Base-by-base conservation (phyloP, 176 grass and related monocot genomes). In the Bolboschoenus planiculmis region DNA sequence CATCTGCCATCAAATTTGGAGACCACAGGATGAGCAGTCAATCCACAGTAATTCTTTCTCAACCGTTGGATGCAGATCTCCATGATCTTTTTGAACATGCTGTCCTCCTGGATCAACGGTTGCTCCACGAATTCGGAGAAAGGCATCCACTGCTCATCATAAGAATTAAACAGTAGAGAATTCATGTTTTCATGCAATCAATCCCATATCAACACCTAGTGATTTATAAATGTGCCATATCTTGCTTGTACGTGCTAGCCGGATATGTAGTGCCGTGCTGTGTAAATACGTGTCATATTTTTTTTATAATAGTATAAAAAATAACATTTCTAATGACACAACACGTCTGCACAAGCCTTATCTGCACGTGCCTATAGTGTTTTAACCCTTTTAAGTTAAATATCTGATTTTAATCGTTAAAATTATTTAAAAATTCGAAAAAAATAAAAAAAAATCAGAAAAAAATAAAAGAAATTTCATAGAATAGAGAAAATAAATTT, bases 81-180 rank as follows among this genome's bases (percentile, higher is more conserved):
- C 83, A 93, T 93, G 78, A 98, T 93, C 79, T 91, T 98, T 63
- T 88, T 88, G 92, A 98, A 98, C 95, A 98, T 98, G 66, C 86
- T 88, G 83, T 98, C 95, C 13, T 91, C 96, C 42, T 93, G 92
- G 78, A 95, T 90, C 87, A 91, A 90, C 0, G 96, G 92, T 81
- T 98, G 96, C 84, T 90, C 80, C 55, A 93, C 30, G 54, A 98
- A 95, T 85, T 98, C 90, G 15, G 39, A 70, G 1, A 98, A 93
- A 1, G 89, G 89, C 92, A 95, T 95, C 96, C 96, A 98, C 96
- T 98, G 87, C 26, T 48, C 44, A 46, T 34, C 0, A 72, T 10
- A 4, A 73, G 10, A 16, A 72, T 7, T n/a, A 72, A 5, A 72
- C 67, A 72, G 43, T 42, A 14, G 20, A 65, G 33, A 35, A 36